A percentile compares a stretch with the other conserved stretches of the same genome.
Evolutionary conservation across 305 asterid genomes (phyloP).

Genomic region (Solanum hybrid): DNA sequence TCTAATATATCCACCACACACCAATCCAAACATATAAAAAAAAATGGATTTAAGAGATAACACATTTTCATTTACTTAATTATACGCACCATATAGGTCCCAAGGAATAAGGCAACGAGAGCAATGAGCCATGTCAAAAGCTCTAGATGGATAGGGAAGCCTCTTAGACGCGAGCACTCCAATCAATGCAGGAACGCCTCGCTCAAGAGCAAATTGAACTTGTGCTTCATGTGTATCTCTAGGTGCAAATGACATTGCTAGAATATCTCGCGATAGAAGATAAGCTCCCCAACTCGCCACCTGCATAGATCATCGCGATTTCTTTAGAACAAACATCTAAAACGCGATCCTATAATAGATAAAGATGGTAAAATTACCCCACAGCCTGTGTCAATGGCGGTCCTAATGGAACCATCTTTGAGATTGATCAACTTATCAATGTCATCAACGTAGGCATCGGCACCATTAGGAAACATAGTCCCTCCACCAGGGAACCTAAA

Average conservation of each 20-base stretch:
- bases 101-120: constrained; percentile 97
- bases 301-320: constrained; percentile 23
- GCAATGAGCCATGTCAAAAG: constrained; percentile 92
- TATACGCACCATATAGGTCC: constrained; percentile 72
- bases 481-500: constrained; percentile 97
- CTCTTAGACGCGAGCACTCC: constrained; percentile 94
- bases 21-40: neutral
- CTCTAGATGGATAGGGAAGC: constrained; percentile 83
- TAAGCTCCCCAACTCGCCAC: constrained; percentile 98
- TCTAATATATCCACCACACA: constrained; percentile 32
- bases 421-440: constrained; percentile 72
- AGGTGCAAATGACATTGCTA: constrained; percentile 90
- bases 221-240: constrained; percentile 96
- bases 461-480: constrained; percentile 97
- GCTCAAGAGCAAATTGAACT: constrained; percentile 92
- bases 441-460: constrained; percentile 70
- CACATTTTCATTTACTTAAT: constrained; percentile 34
- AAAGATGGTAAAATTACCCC: constrained; percentile 56
- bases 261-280: constrained; percentile 65
- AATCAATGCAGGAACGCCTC: constrained; percentile 94
- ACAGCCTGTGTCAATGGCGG: constrained; percentile 98
- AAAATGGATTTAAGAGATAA: neutral
- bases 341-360: neutral
- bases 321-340: neutral
- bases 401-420: constrained; percentile 71